phyloP scores from a whole-genome alignment of 495 filamentous ascomycete species.

The Tuber microsphaerosporum region DNA sequence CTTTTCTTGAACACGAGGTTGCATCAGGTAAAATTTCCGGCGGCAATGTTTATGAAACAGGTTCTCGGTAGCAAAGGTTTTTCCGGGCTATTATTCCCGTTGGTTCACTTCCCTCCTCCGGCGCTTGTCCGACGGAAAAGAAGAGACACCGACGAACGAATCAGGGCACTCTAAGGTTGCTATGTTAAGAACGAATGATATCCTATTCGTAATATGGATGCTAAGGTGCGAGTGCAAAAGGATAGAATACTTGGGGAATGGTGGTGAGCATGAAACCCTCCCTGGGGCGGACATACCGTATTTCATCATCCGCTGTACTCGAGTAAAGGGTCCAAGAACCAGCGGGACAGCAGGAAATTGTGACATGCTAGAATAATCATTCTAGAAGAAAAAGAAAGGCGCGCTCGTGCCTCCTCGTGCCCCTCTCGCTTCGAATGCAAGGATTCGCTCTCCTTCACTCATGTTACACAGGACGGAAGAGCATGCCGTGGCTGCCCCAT shows the following conservation, averaged over 20 bases:
- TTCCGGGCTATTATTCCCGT: neutral
- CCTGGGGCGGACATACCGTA: neutral
- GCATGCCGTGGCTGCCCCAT: conserved; percentile 1
- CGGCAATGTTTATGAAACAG: neutral
- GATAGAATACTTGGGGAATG: neutral
- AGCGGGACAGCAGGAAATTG: neutral
- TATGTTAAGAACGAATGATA: neutral
- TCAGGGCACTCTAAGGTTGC: neutral
- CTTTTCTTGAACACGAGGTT: neutral
- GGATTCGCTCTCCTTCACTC: neutral
- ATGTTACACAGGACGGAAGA: neutral
- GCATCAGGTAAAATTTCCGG: neutral
- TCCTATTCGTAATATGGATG: neutral
- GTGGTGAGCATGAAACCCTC: neutral
- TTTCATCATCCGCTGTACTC: neutral
- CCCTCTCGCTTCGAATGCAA: conserved; percentile 1
- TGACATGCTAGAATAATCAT: neutral
- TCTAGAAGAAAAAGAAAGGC: conserved; percentile 1
- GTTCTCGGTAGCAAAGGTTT: conserved; percentile 1
- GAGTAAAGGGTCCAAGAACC: neutral
- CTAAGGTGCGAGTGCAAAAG: neutral
- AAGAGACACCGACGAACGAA: neutral
- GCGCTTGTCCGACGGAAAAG: neutral
- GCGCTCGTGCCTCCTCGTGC: conserved; percentile 3
- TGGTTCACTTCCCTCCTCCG: neutral